phyloP scores from a whole-genome alignment of 495 filamentous ascomycete genomes.

The Neurospora tetraspora region DNA sequence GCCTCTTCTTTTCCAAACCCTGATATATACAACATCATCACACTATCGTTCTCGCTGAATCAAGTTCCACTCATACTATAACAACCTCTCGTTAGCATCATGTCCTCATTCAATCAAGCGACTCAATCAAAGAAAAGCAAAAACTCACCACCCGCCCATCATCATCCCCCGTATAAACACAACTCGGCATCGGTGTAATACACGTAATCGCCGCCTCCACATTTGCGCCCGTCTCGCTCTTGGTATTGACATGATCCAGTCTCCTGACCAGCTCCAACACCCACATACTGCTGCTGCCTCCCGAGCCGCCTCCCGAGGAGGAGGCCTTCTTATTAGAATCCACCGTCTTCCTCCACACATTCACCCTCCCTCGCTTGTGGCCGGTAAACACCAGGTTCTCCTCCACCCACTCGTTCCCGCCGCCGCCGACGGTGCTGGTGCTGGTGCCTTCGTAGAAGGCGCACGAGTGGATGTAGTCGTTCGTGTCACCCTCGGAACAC shows the following conservation, averaged over 20 bases:
- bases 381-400: slow-evolving; percentile 81
- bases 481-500: no score
- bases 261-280: slow-evolving; percentile 52
- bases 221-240: slow-evolving; percentile 63
- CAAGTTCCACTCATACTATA: slow-evolving; percentile 81
- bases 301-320: no score
- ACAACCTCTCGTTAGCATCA: slow-evolving; percentile 15
- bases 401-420: slow-evolving; percentile 86
- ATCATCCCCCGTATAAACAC: slow-evolving; percentile 91
- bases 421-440: background rate
- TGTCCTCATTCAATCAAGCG: background rate
- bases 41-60: slow-evolving; percentile 52
- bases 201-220: slow-evolving; percentile 77
- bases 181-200: slow-evolving; percentile 70
- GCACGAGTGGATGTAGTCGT: slow-evolving; percentile 67
- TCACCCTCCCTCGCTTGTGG: slow-evolving; percentile 73
- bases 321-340: background rate
- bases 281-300: slow-evolving; percentile 24
- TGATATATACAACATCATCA: background rate
- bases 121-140: background rate
- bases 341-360: slow-evolving; percentile 51
- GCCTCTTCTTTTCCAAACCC: background rate
- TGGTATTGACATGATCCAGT: slow-evolving; percentile 72
- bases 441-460: slow-evolving; percentile 77
- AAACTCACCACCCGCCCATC: slow-evolving; percentile 61